Percentiles rank a stretch among this genome's conserved stretches.
Conservation (phyloP, 768 basidiomycete genomes). For the Pholiota molesta region DNA sequence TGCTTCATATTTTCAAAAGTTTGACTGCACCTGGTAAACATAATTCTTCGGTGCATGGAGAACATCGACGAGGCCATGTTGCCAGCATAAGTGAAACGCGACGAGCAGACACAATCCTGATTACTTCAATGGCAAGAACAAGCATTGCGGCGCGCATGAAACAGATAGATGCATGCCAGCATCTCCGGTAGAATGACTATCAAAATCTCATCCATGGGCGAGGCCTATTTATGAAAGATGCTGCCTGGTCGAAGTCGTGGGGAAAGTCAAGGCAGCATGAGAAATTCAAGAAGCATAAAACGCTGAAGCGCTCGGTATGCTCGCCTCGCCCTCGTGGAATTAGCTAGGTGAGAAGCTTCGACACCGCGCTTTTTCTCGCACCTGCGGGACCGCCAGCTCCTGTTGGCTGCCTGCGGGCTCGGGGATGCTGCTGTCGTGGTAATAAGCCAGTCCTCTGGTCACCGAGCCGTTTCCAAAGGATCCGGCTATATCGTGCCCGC, state of each 20-base stretch:
- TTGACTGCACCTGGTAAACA: no score
- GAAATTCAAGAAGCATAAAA: background rate
- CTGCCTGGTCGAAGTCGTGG: background rate
- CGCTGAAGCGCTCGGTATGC: background rate
- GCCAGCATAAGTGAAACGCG: no score
- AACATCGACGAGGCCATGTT: no score
- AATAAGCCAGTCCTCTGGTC: slow-evolving; percentile 17
- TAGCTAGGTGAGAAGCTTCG: background rate
- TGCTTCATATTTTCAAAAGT: no score
- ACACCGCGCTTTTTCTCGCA: background rate
- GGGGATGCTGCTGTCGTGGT: slow-evolving; percentile 18
- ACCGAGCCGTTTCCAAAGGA: slow-evolving; percentile 5
- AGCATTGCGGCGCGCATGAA: no score
- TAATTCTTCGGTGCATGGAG: no score
- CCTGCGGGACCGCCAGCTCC: background rate
- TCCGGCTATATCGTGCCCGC: slow-evolving; percentile 2
- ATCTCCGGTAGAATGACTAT: background rate
- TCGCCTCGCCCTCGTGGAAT: background rate
- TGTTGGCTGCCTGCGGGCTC: background rate
- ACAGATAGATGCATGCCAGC: no score
- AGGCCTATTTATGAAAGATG: background rate
- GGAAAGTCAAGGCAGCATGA: background rate
- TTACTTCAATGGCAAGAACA: background rate
- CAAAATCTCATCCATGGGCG: background rate
- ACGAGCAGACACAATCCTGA: no score